Evolutionary conservation across 1,284 basidiomycete genomes (phyloP), one percentile per base, ranked within the genome.

Genomic region (Ceratobasidium sp.): DNA sequence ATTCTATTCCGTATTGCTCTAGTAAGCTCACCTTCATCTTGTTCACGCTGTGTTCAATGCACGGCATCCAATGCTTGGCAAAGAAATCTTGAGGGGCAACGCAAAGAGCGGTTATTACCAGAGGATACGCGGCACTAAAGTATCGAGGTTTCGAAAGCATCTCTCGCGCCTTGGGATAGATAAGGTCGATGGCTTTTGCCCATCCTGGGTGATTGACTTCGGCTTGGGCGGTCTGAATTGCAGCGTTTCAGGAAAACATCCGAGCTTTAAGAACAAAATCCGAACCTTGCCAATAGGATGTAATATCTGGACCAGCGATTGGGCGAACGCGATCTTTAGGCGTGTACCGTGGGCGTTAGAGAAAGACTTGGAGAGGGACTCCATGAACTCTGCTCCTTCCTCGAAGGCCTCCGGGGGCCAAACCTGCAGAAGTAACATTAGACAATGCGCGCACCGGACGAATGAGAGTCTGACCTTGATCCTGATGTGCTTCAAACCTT

Each of bases 141-240:
- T 98, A 97, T 38, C 94, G 88, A 9, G 92, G 92, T 79, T 98
- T 98, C 46, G 85, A 82, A 79, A 91, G 88, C 92, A 98, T 96
- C 69, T 92, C 91, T 72, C 86, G 85, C 4, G 95, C 94, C 77
- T 92, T 91, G 0, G 92, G 90, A 78, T 91, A 89, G 51, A 98
- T 92, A 6, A 88, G 82, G 75, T 95, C 91, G 58, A 97, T 91
- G 0, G 95, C 95, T 78, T 94, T 94, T 1, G 89, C 91, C 96
- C 96, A 98, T 72, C 91, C 86, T 0, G 96, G 96, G 79, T 97
- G 92, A 77, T 98, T 97, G 60, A 96, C 94, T 82, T 98, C 96
- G 0, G 94, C 96, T 79, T 96, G 95, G 0, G 95, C 96, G 30
- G 92, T 95, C 89, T 94, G 76, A 16, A 72, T 42, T 75, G 60